Base-by-base conservation (phyloP, 495 filamentous ascomycete species). In the Venustampulla echinocandica region DNA sequence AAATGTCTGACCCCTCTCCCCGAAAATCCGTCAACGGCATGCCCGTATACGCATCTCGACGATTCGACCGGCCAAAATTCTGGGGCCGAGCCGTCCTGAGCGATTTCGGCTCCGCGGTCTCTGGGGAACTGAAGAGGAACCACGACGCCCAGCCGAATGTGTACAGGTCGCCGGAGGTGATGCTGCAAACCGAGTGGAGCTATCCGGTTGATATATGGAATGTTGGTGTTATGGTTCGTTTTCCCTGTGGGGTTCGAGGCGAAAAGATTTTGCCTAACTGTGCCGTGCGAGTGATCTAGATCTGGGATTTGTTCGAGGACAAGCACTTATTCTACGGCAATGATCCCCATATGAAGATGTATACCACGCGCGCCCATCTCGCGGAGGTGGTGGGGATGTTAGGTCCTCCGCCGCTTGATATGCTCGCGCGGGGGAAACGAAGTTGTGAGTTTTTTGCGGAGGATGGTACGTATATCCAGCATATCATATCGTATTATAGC, bases 131-230 rank as follows among this genome's bases (percentile, higher is more conserved):
- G 11, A 39, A 50, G 41, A 57, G 60, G 58, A 32, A 37, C 45
- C 13, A 40, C 36, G 40, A 42, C 35, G 25, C 37, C 10, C 17
- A 19, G n/a, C 37, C 37, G 7, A 6, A 40, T 6, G 22, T 40
- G 9, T 40, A 40, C 37, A 40, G 37, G 22, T 60, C 66, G 5
- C 71, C 72, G 0, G 73, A 78, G 47, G 64, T 74, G 1, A 69
- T 75, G 39, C 41, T 76, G 10, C 55, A 63, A 28, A 49, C 60
- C 1, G 53, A 62, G 1, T 74, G 69, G 75, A 57, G 51, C 21
- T 69, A 69, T 49, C 43, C 59, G 3, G 59, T 73, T 30, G 73
- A 76, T 47, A 69, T 74, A 35, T 74, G 73, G 72, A 71, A 68
- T 52, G 60, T 68, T 13, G 72, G 69, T 42, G 64, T 70, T 54